Base-by-base conservation (phyloP, 2,329 filamentous ascomycete genomes). In the Hypoxylon sp. region DNA sequence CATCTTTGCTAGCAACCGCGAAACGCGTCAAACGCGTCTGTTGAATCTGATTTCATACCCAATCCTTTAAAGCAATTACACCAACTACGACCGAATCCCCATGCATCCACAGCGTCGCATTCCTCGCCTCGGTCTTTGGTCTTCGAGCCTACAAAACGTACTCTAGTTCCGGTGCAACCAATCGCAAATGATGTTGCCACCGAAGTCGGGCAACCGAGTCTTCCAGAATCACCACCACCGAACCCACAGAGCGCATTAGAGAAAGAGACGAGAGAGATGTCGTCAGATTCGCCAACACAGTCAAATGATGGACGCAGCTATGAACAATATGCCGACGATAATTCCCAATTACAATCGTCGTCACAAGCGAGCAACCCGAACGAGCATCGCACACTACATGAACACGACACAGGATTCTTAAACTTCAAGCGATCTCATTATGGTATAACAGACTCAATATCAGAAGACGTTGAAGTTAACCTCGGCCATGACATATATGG, bases 241-340 rank as follows among this genome's bases (percentile, higher is more conserved):
- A 43, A 25, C 52, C 45, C 31, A 20, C 51, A 45, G 3, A 32
- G 20, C 12, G 40, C 43, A 26, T 30, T 42, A 49, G 61, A 49
- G 51, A 63, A 44, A 43, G 53, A 57, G 41, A 78, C 75, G 70
- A 23, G n/a, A 29, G 72, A 78, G 21, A 67, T 66, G 65, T 69
- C 66, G n/a, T 80, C 78, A 7, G 75, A 78, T 47, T 80, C 80
- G 7, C 77, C 78, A 1, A 84, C 81, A 1, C 81, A 84, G 65
- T 71, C 75, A 50, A 84, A 84, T 57, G 75, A 78, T 32, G 79
- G 74, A 35, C 77, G 81, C 26, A 81, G 82, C 66, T 84, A 84
- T 59, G 75, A 77, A 5, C 69, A 73, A 57, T 72, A 78, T 67
- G 53, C 58, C 51, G 55, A 65, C 7, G 52, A 62, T 27, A 60